phyloP scores from a whole-genome alignment of 805 yeast genomes.

The Candida orba region DNA sequence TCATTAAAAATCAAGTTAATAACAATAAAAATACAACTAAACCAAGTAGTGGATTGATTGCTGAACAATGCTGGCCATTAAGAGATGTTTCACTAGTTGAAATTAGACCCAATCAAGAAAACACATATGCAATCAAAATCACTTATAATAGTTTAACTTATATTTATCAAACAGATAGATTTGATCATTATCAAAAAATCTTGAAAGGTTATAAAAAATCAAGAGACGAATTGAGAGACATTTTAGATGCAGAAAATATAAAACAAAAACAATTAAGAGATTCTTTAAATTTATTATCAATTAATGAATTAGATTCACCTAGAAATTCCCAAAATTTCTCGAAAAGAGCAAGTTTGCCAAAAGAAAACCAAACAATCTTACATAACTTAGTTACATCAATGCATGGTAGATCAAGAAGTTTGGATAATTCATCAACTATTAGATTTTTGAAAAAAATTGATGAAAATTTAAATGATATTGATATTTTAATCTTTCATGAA shows the following conservation, averaged over 20 bases:
- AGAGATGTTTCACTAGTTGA: conserved; percentile 40
- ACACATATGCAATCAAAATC: conserved; percentile 37
- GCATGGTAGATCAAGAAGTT: conserved; percentile 51
- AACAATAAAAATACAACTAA: conserved; percentile 12
- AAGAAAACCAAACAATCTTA: conserved; percentile 31
- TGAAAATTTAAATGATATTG: conserved; percentile 61
- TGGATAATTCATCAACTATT: conserved; percentile 37
- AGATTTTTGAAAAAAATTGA: conserved; percentile 47
- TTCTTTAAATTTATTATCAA: conserved; percentile 36
- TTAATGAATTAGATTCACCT: conserved; percentile 12
- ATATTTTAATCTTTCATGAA: conserved; percentile 56
- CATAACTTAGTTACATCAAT: conserved; percentile 56
- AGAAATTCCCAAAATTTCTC: background rate
- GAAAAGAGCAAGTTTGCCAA: conserved; percentile 14
- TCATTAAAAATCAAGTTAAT: conserved; percentile 16
- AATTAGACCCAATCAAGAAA: conserved; percentile 10
- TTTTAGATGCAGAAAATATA: conserved; percentile 42
- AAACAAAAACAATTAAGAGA: conserved; percentile 37
- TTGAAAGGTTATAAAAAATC: conserved; percentile 53
- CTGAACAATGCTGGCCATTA: conserved; percentile 75
- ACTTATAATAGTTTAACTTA: conserved; percentile 42
- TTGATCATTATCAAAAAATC: conserved; percentile 49
- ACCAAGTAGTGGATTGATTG: conserved; percentile 36
- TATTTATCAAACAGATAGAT: conserved; percentile 53
- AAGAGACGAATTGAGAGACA: conserved; percentile 49